Percentiles rank a stretch among this genome's conserved stretches.
Conservation (phyloP, 2,329 filamentous ascomycete species). For the Diaporthe citriasiana region DNA sequence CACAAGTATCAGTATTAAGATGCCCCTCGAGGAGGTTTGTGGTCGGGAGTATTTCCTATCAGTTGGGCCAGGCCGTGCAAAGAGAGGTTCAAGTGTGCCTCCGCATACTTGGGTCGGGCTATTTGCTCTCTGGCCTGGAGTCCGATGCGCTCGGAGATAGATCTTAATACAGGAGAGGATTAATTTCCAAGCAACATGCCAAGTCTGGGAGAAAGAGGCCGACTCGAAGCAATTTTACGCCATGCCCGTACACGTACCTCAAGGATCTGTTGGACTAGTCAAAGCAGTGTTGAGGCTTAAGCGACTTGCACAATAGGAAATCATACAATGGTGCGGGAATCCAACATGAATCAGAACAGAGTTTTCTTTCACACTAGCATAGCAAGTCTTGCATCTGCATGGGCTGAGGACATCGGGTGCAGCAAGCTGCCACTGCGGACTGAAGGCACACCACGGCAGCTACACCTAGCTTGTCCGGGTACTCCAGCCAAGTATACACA, state of each 20-base stretch:
- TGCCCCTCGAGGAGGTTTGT: not conserved
- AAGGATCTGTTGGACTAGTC: not conserved
- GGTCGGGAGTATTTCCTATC: not conserved
- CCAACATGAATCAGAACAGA: too few species aligned
- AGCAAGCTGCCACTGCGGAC: not conserved
- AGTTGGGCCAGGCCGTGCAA: not conserved
- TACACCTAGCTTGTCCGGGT: not conserved
- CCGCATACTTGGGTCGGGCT: too few species aligned
- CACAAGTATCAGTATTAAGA: too few species aligned
- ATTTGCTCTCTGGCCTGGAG: not conserved
- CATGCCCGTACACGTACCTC: too few species aligned
- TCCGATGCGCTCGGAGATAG: too few species aligned
- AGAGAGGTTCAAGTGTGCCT: not conserved
- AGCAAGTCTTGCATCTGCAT: not conserved
- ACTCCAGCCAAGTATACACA: not conserved
- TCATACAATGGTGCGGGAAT: too few species aligned
- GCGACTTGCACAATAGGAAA: too few species aligned
- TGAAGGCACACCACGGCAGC: not conserved
- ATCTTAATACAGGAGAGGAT: too few species aligned
- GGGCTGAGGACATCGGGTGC: not conserved
- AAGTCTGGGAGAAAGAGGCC: too few species aligned
- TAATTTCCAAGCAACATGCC: too few species aligned
- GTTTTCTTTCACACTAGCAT: not conserved
- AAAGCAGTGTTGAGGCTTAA: not conserved
- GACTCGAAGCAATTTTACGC: too few species aligned